phyloP scores from a whole-genome alignment of 345 rosid species.

The Euclidium syriacum region DNA sequence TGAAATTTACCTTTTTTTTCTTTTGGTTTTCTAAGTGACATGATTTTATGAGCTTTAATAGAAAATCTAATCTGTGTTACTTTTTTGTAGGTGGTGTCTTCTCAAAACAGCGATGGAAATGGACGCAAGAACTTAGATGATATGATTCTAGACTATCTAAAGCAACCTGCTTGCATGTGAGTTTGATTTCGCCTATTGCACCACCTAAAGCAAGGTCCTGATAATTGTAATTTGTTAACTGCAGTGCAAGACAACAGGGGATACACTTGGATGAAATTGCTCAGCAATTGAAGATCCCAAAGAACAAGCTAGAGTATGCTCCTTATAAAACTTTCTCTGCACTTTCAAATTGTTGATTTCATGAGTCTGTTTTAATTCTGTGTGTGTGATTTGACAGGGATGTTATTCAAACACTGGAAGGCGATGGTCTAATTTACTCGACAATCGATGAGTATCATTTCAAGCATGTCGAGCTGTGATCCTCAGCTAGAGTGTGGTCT shows the following conservation, averaged over 20 bases:
- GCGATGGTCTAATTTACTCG: constrained; percentile 87
- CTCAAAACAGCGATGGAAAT: constrained; percentile 40
- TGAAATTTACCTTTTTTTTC: not conserved
- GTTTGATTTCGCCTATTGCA: constrained; percentile 30
- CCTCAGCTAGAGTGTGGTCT: constrained; percentile 5
- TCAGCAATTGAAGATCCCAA: constrained; percentile 66
- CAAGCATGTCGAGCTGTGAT: constrained; percentile 61
- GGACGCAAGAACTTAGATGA: constrained; percentile 74
- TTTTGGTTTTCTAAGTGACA: not conserved
- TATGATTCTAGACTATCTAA: constrained; percentile 68
- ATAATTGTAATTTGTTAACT: constrained; percentile 8
- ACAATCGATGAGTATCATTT: constrained; percentile 93
- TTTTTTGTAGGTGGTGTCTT: constrained; percentile 41
- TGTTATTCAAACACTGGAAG: constrained; percentile 69
- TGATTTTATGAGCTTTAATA: not conserved
- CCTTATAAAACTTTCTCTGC: not conserved
- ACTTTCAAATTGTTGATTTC: not conserved
- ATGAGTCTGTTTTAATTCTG: not conserved
- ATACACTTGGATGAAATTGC: constrained; percentile 74
- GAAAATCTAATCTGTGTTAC: not conserved
- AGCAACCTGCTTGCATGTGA: constrained; percentile 67
- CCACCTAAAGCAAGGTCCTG: not conserved
- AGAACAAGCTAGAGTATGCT: constrained; percentile 71
- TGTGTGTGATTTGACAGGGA: constrained; percentile 37
- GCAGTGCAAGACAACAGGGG: constrained; percentile 74